These are phyloP conservation scores for Russula sp. DNA, from an alignment of 768 basidiomycete species.

Conservation along the genomic window DNA sequence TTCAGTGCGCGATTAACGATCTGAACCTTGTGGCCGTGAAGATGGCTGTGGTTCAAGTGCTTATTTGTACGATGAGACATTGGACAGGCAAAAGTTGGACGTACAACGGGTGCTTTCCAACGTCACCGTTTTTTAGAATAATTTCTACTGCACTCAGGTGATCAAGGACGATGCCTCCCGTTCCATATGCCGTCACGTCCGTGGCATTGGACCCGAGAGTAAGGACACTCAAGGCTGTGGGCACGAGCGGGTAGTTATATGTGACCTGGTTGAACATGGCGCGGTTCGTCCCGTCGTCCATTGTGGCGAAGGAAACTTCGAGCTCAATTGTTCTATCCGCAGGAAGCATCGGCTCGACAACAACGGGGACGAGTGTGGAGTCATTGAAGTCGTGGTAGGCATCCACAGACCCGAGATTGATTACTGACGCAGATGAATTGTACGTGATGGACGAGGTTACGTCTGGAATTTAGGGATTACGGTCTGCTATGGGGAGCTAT, in stretches of 20 bases:
- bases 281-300: slow-evolving; percentile 79
- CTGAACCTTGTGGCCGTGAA: slow-evolving; percentile 86
- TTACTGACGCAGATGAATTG: slow-evolving; percentile 43
- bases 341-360: slow-evolving; percentile 43
- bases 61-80: neutral
- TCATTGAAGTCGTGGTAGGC: slow-evolving; percentile 63
- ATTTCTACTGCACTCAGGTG: slow-evolving; percentile 74
- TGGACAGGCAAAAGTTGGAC: slow-evolving; percentile 28
- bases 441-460: slow-evolving; percentile 83
- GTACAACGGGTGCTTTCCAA: slow-evolving; percentile 80
- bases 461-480: slow-evolving; percentile 42
- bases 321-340: slow-evolving; percentile 60
- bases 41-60: slow-evolving; percentile 48
- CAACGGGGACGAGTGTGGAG: slow-evolving; percentile 58
- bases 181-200: slow-evolving; percentile 65
- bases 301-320: slow-evolving; percentile 74
- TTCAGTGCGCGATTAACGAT: slow-evolving; percentile 68
- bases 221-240: slow-evolving; percentile 68
- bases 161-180: slow-evolving; percentile 66
- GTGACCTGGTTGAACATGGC: slow-evolving; percentile 71
- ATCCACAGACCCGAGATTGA: slow-evolving; percentile 47
- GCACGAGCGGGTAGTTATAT: slow-evolving; percentile 64
- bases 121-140: slow-evolving; percentile 64
- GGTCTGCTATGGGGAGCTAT: neutral
- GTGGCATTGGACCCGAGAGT: slow-evolving; percentile 73